These are phyloP conservation scores for Papiliotrema fonsecae DNA, from an alignment of 1,284 basidiomycete genomes.

Conservation along the genomic window DNA sequence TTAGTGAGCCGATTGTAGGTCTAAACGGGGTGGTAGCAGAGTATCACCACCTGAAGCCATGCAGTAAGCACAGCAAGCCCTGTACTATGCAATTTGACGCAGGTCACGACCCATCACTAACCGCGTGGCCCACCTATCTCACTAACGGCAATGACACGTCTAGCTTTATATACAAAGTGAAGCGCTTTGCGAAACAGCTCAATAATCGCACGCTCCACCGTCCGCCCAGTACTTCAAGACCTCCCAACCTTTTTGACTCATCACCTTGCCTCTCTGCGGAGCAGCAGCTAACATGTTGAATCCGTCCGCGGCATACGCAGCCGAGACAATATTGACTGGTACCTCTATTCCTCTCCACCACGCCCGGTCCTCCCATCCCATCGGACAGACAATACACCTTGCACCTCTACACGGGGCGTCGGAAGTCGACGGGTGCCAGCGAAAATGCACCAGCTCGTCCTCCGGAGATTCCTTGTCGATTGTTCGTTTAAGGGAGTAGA, in stretches of 20 bases:
- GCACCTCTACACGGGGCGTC: background rate
- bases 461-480: background rate
- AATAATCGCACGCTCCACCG: background rate
- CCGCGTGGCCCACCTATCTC: too few relatives aligned
- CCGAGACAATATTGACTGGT: background rate
- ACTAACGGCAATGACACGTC: too few relatives aligned
- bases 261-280: background rate
- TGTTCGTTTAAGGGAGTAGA: background rate
- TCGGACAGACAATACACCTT: background rate
- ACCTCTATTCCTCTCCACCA: background rate
- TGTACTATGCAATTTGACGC: background rate
- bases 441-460: background rate
- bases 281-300: background rate
- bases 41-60: background rate
- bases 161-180: too few relatives aligned
- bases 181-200: too few relatives aligned
- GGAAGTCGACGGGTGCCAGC: background rate
- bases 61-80: background rate
- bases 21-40: background rate
- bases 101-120: background rate
- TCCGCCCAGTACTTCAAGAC: background rate
- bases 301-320: background rate
- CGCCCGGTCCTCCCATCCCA: background rate
- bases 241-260: background rate
- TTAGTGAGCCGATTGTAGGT: conserved; percentile 31